Evolutionary conservation across 2,329 filamentous ascomycete genomes (phyloP).

Genomic region (Pseudopyricularia javanii): DNA sequence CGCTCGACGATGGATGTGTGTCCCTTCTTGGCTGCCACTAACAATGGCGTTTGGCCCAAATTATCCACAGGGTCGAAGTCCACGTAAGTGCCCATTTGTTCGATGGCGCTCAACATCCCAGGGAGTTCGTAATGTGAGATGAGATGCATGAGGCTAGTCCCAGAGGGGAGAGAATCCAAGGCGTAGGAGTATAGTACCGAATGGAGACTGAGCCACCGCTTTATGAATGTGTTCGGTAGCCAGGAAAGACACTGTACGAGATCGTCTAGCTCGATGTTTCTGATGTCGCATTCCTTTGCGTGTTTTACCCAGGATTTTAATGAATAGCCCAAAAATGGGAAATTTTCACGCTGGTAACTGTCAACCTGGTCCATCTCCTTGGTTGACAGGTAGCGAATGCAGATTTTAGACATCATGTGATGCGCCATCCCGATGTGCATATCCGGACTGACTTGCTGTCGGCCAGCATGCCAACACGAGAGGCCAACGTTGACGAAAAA

Average conservation of each 20-base stretch:
- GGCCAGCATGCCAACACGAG: too few relatives aligned
- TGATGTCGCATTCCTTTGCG: background rate
- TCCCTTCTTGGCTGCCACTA: background rate
- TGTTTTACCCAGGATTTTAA: background rate
- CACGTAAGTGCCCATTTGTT: background rate
- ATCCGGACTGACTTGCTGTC: too few relatives aligned
- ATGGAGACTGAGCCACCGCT: background rate
- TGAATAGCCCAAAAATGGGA: background rate
- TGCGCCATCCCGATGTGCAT: background rate
- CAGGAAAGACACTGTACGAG: background rate
- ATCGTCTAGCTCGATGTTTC: background rate
- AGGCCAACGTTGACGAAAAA: slow-evolving; percentile 14
- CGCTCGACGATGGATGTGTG: background rate
- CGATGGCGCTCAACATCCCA: background rate
- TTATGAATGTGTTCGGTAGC: background rate
- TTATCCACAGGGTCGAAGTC: background rate
- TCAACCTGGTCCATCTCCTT: background rate
- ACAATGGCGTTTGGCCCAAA: background rate
- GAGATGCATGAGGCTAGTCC: background rate
- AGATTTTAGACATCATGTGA: background rate
- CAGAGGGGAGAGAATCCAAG: background rate
- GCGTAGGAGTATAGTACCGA: background rate
- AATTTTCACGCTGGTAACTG: background rate
- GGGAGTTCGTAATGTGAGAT: background rate
- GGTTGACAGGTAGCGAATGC: background rate